These are phyloP conservation scores for Ascochyta koolunga DNA, from an alignment of 2,329 filamentous ascomycete species.

Conservation along the genomic window DNA sequence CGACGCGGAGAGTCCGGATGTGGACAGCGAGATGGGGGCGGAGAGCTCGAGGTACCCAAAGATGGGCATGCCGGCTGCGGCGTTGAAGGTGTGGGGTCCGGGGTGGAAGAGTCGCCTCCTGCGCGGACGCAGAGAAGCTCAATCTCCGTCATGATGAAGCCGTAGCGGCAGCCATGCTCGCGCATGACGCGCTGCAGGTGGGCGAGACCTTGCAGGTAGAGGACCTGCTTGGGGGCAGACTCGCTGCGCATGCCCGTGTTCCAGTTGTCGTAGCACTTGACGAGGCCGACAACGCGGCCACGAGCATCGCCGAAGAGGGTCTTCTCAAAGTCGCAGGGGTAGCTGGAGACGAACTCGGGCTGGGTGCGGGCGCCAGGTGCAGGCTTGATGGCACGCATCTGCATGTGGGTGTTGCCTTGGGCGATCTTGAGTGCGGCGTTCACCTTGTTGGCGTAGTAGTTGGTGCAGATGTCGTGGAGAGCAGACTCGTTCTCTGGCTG, in stretches of 20 bases:
- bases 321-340: slow-evolving; percentile 59
- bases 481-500: slow-evolving; percentile 79
- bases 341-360: slow-evolving; percentile 70
- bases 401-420: slow-evolving; percentile 68
- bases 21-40: slow-evolving; percentile 61
- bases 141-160: slow-evolving; percentile 95
- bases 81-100: slow-evolving; percentile 48
- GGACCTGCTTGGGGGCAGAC: slow-evolving; percentile 80
- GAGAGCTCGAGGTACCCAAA: slow-evolving; percentile 88
- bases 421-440: slow-evolving; percentile 83
- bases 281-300: slow-evolving; percentile 78
- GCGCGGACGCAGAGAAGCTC: slow-evolving; percentile 90
- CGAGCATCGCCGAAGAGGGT: slow-evolving; percentile 55
- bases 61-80: slow-evolving; percentile 66
- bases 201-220: slow-evolving; percentile 84
- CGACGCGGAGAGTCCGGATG: slow-evolving; percentile 41
- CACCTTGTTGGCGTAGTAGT: slow-evolving; percentile 83
- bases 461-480: slow-evolving; percentile 75
- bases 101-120: slow-evolving; percentile 57
- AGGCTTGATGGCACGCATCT: slow-evolving; percentile 51
- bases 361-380: slow-evolving; percentile 58
- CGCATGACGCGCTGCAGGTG: slow-evolving; percentile 92
- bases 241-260: slow-evolving; percentile 93
- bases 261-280: slow-evolving; percentile 91
- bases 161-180: slow-evolving; percentile 89